These are phyloP conservation scores for Tuber umbilicatum DNA, from an alignment of 495 filamentous ascomycete species.

Conservation along the genomic window DNA sequence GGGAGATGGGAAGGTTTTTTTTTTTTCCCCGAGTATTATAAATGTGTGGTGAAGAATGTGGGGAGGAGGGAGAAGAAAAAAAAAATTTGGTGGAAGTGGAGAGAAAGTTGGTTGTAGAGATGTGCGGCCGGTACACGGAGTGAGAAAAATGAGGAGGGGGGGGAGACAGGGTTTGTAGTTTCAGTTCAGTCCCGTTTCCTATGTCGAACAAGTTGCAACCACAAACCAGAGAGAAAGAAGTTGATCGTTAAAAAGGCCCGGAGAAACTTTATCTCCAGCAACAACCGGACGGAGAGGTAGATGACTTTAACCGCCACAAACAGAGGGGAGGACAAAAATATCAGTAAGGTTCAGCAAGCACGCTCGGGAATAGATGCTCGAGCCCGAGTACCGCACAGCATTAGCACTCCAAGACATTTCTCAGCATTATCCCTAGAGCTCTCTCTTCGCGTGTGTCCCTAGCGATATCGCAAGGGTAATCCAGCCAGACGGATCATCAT, in stretches of 20 bases:
- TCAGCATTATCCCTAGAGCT: neutral
- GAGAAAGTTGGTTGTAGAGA: slow-evolving; percentile 19
- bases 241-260: neutral
- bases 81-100: slow-evolving; percentile 15
- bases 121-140: slow-evolving; percentile 25
- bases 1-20: slow-evolving; percentile 22
- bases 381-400: no score
- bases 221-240: no score
- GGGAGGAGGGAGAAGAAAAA: slow-evolving; percentile 7
- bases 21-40: slow-evolving; percentile 5
- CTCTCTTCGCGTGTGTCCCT: neutral
- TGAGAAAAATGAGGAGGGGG: slow-evolving; percentile 25
- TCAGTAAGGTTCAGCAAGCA: neutral
- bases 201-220: slow-evolving; percentile 11
- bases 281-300: neutral
- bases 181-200: slow-evolving; percentile 34
- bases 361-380: no score
- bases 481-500: slow-evolving; percentile 7
- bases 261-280: slow-evolving; percentile 6
- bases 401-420: no score
- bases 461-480: slow-evolving; percentile 3
- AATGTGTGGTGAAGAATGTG: slow-evolving; percentile 4
- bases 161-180: slow-evolving; percentile 29
- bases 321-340: neutral
- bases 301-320: slow-evolving; percentile 9